Evolutionary conservation across 305 asterid genomes (phyloP).

Genomic region (Fraxinus latifolia): DNA sequence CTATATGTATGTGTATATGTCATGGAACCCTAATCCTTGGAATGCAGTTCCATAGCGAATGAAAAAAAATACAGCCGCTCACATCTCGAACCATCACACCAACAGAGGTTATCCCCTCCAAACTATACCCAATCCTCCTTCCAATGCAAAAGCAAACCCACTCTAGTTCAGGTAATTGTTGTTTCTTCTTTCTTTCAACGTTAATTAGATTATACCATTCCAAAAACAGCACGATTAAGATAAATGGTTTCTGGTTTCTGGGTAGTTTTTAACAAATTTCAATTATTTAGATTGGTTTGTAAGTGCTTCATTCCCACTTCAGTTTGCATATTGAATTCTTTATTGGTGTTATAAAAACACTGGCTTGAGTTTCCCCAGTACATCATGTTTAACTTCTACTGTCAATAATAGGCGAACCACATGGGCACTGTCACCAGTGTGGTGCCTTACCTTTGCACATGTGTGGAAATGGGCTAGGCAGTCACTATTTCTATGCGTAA

Average conservation of each 20-base stretch:
- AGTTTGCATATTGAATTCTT: neutral
- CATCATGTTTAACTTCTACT: neutral
- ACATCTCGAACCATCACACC: neutral
- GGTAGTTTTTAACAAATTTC: neutral
- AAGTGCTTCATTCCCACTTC: neutral
- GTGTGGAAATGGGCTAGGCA: neutral
- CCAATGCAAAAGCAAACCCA: neutral
- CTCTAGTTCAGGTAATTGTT: neutral
- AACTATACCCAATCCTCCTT: neutral
- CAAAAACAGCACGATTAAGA: neutral
- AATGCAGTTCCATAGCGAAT: neutral
- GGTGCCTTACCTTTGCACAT: neutral
- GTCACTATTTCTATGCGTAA: neutral
- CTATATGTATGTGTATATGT: neutral
- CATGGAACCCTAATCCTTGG: neutral
- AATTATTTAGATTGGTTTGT: neutral
- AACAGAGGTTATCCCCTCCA: neutral
- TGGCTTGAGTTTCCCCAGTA: neutral
- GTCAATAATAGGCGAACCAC: neutral
- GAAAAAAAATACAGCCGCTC: neutral
- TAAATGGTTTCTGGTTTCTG: neutral
- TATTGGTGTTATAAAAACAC: too few relatives aligned
- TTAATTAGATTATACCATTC: neutral
- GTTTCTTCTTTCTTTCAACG: neutral
- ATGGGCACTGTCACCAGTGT: neutral